Percentiles rank a stretch among this genome's conserved stretches.
Conservation (phyloP, 345 rosid species). For the Rhizophora apiculata region DNA sequence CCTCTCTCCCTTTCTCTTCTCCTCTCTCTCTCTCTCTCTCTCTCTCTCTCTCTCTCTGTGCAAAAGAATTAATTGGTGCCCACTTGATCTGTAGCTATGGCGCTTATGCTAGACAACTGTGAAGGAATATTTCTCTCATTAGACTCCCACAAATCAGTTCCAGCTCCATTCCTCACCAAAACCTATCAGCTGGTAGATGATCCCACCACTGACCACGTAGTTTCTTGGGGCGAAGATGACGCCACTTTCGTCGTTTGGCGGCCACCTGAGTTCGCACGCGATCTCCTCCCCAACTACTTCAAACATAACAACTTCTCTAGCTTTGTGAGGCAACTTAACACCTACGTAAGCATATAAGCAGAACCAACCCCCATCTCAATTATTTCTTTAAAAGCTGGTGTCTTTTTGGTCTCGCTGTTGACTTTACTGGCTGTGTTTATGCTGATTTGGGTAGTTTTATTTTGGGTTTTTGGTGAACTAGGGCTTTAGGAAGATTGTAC, state of each 20-base stretch:
- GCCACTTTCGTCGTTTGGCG: constrained; percentile 15
- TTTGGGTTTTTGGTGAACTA: constrained; percentile 22
- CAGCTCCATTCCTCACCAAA: constrained; percentile 54
- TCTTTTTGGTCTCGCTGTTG: not conserved
- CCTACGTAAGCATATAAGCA: not conserved
- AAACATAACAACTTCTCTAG: constrained; percentile 10
- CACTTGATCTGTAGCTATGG: constrained; percentile 34
- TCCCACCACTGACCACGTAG: constrained; percentile 4
- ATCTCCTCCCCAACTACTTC: constrained; percentile 13
- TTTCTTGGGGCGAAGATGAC: constrained; percentile 17
- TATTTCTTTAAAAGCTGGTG: not conserved
- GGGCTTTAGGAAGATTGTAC: constrained; percentile 98
- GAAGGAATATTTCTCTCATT: constrained; percentile 72
- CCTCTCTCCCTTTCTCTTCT: not conserved
- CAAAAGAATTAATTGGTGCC: not conserved
- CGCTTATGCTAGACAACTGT: constrained; percentile 49
- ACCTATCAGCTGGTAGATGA: constrained; percentile 27
- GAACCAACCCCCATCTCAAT: not conserved
- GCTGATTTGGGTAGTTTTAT: constrained; percentile 18
- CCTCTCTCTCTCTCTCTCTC: constrained; percentile 14
- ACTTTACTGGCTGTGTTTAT: not conserved
- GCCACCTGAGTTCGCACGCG: constrained; percentile 14
- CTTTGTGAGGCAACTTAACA: constrained; percentile 10
- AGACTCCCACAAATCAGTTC: constrained; percentile 82
- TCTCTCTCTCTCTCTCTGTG: constrained; percentile 9